phyloP scores from a whole-genome alignment of 768 basidiomycete species.

The Termitomyces titanicus region DNA sequence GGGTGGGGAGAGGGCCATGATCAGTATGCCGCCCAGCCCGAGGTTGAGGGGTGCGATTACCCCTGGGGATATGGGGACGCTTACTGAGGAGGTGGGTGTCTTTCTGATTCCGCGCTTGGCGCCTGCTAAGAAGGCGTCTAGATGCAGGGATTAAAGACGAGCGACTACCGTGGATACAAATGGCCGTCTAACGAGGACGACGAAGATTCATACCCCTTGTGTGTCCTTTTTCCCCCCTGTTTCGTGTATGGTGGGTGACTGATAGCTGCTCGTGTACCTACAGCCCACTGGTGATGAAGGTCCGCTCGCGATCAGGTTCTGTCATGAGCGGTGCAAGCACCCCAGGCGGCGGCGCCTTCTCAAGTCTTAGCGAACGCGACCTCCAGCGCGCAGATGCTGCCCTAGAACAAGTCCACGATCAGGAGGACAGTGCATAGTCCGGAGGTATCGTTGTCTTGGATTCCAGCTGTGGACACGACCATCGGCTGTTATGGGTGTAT shows the following conservation, averaged over 20 bases:
- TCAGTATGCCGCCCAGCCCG: slow-evolving; percentile 87
- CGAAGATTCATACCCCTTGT: slow-evolving; percentile 91
- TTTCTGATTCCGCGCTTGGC: not conserved
- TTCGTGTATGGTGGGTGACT: not conserved
- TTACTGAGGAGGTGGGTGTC: slow-evolving; percentile 71
- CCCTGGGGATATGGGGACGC: slow-evolving; percentile 88
- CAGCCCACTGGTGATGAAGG: slow-evolving; percentile 88
- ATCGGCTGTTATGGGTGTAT: not conserved
- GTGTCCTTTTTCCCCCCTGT: slow-evolving; percentile 28
- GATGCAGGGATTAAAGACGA: slow-evolving; percentile 88
- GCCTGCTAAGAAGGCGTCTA: slow-evolving; percentile 13
- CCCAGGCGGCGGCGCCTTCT: slow-evolving; percentile 77
- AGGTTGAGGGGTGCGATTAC: slow-evolving; percentile 83
- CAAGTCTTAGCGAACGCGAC: slow-evolving; percentile 85
- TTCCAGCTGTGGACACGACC: not conserved
- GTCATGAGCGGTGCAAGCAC: slow-evolving; percentile 72
- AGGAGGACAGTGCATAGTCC: not conserved
- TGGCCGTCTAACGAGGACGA: slow-evolving; percentile 74
- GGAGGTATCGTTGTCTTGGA: not conserved
- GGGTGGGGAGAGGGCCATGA: slow-evolving; percentile 56
- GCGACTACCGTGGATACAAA: slow-evolving; percentile 73
- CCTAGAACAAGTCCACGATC: slow-evolving; percentile 48
- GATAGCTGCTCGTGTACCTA: slow-evolving; percentile 1
- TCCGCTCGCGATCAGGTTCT: slow-evolving; percentile 77
- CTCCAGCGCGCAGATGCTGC: slow-evolving; percentile 85